Evolutionary conservation across 1,284 basidiomycete species (phyloP).

Genomic region (Porodaedalea pini): DNA sequence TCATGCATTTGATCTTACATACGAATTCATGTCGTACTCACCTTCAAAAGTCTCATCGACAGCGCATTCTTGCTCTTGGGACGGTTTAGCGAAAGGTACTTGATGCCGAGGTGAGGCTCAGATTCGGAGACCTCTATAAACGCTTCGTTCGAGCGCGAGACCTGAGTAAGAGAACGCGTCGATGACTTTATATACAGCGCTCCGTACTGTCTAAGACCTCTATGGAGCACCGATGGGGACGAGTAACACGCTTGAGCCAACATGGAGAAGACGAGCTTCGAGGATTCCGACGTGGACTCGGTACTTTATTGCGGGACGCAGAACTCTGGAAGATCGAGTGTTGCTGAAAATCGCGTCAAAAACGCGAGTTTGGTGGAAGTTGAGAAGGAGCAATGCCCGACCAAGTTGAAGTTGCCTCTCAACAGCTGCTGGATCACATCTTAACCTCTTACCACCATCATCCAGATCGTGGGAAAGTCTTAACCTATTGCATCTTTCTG

Average conservation of each 20-base stretch:
- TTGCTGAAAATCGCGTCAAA: too few species aligned
- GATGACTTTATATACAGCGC: not conserved
- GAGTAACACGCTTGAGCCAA: not conserved
- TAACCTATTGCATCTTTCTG: too few species aligned
- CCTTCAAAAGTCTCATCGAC: slow-evolving; percentile 69
- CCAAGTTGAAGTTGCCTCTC: too few species aligned
- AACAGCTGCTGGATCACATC: too few species aligned
- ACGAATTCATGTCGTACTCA: slow-evolving; percentile 27
- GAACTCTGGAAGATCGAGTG: too few species aligned
- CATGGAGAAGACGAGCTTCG: not conserved
- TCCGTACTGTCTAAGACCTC: not conserved
- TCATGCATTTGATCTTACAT: slow-evolving; percentile 11
- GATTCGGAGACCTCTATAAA: not conserved
- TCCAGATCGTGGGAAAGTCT: too few species aligned
- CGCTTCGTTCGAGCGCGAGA: not conserved
- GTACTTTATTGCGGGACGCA: too few species aligned
- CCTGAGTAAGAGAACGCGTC: not conserved
- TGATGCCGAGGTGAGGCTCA: slow-evolving; percentile 39
- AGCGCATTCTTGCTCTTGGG: slow-evolving; percentile 90
- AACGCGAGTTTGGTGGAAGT: not conserved
- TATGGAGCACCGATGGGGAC: not conserved
- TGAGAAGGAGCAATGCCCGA: too few species aligned
- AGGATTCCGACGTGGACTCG: too few species aligned
- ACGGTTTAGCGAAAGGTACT: slow-evolving; percentile 73
- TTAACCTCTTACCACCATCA: too few species aligned